Evolutionary conservation across 176 grass and related monocot genomes (phyloP).

Genomic region (Juncus effusus): DNA sequence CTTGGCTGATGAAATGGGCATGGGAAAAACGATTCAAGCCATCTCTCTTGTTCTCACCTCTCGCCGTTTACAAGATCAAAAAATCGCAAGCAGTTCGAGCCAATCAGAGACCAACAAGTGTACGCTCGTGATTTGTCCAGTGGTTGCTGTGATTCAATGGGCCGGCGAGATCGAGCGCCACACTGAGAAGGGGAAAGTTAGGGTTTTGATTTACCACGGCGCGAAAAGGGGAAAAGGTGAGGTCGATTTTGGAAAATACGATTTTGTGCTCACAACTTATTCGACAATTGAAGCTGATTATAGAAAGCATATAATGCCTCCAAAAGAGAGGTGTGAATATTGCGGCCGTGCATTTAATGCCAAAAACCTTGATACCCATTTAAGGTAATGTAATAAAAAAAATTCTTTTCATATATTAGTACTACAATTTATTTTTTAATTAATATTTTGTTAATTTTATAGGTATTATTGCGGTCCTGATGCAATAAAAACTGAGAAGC

Average conservation of each 20-base stretch:
- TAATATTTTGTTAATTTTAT: constrained; percentile 12
- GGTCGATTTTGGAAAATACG: constrained; percentile 47
- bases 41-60: constrained; percentile 83
- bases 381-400: constrained; percentile 5
- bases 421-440: too few species aligned
- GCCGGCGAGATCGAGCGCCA: constrained; percentile 66
- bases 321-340: constrained; percentile 59
- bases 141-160: constrained; percentile 91
- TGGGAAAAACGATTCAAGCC: constrained; percentile 98
- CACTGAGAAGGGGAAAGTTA: constrained; percentile 48
- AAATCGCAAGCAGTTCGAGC: not conserved
- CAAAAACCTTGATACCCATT: constrained; percentile 7
- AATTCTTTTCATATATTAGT: not conserved
- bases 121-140: constrained; percentile 77
- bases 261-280: constrained; percentile 90
- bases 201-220: constrained; percentile 59
- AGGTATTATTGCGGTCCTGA: constrained; percentile 75
- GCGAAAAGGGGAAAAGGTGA: constrained; percentile 26
- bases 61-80: constrained; percentile 16
- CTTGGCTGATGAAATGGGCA: constrained; percentile 95
- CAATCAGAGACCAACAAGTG: constrained; percentile 24
- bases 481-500: constrained; percentile 70
- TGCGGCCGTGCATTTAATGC: constrained; percentile 40
- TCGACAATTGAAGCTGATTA: constrained; percentile 76
- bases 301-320: constrained; percentile 75